Percentiles rank a stretch among this genome's conserved stretches.
These are phyloP conservation scores for Eucalyptus dawsonii DNA, from an alignment of 345 rosid species.

Conservation along the genomic window DNA sequence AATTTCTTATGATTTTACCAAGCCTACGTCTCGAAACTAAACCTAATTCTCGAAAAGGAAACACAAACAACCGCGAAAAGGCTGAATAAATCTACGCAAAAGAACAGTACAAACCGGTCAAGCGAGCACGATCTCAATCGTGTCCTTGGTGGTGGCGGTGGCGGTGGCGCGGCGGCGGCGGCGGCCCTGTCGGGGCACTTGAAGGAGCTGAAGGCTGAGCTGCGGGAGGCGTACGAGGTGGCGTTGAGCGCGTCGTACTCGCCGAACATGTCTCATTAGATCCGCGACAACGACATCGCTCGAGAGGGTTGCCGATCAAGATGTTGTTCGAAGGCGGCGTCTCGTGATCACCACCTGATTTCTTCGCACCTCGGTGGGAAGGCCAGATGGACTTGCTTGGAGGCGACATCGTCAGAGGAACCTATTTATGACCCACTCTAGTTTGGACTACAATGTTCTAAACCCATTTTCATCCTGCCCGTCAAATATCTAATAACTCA, in stretches of 20 bases:
- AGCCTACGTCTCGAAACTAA: background rate
- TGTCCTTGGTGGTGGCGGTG: slow-evolving; percentile 19
- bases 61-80: background rate
- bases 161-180: too few relatives aligned
- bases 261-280: slow-evolving; percentile 43
- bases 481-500: background rate
- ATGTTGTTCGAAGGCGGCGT: slow-evolving; percentile 50
- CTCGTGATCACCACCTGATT: slow-evolving; percentile 10
- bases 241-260: slow-evolving; percentile 59
- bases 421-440: background rate
- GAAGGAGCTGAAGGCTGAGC: slow-evolving; percentile 72
- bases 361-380: background rate
- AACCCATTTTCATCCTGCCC: background rate
- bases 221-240: slow-evolving; percentile 42
- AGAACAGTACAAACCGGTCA: slow-evolving; percentile 89
- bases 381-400: slow-evolving; percentile 10
- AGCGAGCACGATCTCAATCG: slow-evolving; percentile 82
- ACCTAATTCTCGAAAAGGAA: background rate
- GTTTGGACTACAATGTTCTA: background rate
- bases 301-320: slow-evolving; percentile 63
- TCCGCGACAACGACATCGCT: slow-evolving; percentile 47
- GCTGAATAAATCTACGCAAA: slow-evolving; percentile 12
- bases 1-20: background rate
- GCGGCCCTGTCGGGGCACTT: slow-evolving; percentile 68
- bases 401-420: too few relatives aligned